Conservation (phyloP, 257 asterid species). For the Dorcoceras hygrometricum region DNA sequence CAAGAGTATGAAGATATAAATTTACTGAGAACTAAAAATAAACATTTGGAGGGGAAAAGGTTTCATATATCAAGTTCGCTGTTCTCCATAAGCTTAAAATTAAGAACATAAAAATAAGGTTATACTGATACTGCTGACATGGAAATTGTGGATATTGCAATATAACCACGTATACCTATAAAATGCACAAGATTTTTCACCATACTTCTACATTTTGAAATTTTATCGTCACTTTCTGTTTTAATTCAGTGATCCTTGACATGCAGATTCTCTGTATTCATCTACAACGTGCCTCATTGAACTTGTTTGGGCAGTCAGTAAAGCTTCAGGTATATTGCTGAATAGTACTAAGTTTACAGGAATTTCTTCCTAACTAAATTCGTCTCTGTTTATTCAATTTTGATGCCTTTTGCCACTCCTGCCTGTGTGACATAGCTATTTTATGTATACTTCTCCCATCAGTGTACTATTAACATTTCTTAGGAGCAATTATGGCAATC, state of each 20-base stretch:
- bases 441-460: constrained; percentile 1
- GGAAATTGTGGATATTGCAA: neutral
- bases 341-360: neutral
- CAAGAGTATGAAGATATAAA: neutral
- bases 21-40: neutral
- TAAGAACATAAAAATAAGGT: neutral
- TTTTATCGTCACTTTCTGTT: neutral
- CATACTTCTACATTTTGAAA: neutral
- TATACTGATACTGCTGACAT: neutral
- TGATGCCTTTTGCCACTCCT: neutral
- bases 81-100: neutral
- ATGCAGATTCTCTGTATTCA: constrained; percentile 87
- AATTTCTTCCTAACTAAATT: neutral
- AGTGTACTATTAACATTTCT: constrained; percentile 1
- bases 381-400: neutral
- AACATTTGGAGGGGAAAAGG: neutral
- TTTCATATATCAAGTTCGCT: neutral
- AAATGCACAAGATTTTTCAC: neutral
- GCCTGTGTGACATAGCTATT: neutral
- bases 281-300: constrained; percentile 85
- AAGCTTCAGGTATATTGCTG: constrained; percentile 61
- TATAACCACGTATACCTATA: neutral
- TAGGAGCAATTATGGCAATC: constrained; percentile 4
- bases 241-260: constrained; percentile 22
- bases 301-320: constrained; percentile 60